Evolutionary conservation across 805 yeast species (phyloP).

Genomic region (Pichia sporocuriosa): DNA sequence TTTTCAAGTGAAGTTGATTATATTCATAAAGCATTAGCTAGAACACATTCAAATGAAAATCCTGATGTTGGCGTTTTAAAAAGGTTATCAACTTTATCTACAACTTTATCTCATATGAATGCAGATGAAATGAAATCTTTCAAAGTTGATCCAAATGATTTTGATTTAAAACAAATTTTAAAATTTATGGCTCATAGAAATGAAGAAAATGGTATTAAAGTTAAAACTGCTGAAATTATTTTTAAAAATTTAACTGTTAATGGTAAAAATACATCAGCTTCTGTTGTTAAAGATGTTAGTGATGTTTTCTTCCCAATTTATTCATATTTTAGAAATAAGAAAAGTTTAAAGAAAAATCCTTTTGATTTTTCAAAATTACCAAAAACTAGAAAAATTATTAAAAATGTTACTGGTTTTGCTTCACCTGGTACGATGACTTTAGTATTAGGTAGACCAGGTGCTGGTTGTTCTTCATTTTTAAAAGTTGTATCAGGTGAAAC

Average conservation of each 20-base stretch:
- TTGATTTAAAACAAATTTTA: constrained; percentile 35
- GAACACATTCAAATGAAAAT: background rate
- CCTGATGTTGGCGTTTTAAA: constrained; percentile 5
- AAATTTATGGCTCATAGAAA: constrained; percentile 33
- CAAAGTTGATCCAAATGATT: constrained; percentile 24
- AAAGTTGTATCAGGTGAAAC: constrained; percentile 40
- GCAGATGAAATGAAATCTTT: constrained; percentile 14
- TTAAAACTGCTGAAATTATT: constrained; percentile 35
- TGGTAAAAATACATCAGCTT: constrained; percentile 43
- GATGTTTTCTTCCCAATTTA: constrained; percentile 36
- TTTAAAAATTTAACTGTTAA: constrained; percentile 35
- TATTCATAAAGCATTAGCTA: constrained; percentile 1
- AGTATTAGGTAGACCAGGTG: constrained; percentile 54
- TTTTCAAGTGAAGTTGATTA: background rate
- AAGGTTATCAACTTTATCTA: constrained; percentile 9
- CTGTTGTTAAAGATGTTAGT: constrained; percentile 38
- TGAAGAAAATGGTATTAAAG: constrained; percentile 40
- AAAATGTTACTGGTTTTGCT: constrained; percentile 18
- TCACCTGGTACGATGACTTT: constrained; percentile 50
- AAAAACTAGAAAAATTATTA: constrained; percentile 19
- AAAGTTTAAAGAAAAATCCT: constrained; percentile 22
- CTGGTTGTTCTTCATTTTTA: constrained; percentile 55
- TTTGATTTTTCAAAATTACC: constrained; percentile 14
- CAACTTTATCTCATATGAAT: constrained; percentile 10
- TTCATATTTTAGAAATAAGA: constrained; percentile 7